Base-by-base conservation (phyloP, 306 rosid genomes). In the Oemleria cerasiformis region DNA sequence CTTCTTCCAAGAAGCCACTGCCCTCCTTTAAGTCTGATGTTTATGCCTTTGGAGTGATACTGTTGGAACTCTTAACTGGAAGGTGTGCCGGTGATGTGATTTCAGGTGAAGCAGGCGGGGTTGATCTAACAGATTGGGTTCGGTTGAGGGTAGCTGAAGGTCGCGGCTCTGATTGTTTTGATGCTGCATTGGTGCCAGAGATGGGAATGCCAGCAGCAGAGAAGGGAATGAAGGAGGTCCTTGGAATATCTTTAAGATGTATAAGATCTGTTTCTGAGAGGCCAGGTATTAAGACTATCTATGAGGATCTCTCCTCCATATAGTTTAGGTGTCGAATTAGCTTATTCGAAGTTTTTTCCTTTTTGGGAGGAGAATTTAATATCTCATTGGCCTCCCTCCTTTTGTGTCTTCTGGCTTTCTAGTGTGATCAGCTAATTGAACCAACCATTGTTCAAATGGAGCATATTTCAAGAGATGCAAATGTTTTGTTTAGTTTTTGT, bases 1-100 rank as follows among this genome's bases (percentile, higher is more conserved):
- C 97, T 74, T 80, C 99, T 75, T 85, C 96, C 75, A 95, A 95
- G 85, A 95, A 92, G 80, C 99, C 99, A 54, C 72, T 85, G 40
- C 99, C 97, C 3, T 95, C 99, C 44, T 95, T 95, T 82, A 95
- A 95, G 80, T 95, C 99, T 8, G 99, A 95, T 72, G 92, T 95
- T 34, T 95, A 88, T 68, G 99, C 99, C 50, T 95, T 92, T 64
- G 99, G 99, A 61, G 97, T 95, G 80, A 83, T 92, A 63, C 79
- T 92, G 23, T 75, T 88, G 81, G 99, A 95, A 57, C 97, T 95
- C 76, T 70, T 95, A 67, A 86, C 96, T 8, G 99, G 97, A 88
- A 91, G 96, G 75, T 92, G 97, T 62, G 97, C 99, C 36, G 99
- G 97, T 9, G 97, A 94, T 84, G 97, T 91, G 79, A 84, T 94